Evolutionary conservation across 2,329 filamentous ascomycete genomes (phyloP).

Genomic region (Penicillium capsulatum): DNA sequence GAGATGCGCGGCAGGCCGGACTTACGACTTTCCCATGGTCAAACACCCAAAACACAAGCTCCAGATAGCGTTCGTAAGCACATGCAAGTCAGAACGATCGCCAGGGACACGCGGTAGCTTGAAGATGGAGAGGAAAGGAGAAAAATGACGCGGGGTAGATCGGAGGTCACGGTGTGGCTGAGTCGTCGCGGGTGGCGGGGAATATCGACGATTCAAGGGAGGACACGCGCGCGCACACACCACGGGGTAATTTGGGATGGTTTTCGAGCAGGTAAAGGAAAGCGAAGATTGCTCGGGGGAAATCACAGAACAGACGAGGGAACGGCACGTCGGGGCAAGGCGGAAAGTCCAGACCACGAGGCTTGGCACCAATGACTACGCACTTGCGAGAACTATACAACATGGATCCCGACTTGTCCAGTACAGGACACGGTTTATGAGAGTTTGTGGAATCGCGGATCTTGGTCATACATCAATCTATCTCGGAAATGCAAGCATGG

Average conservation of each 20-base stretch:
- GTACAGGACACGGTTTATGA: too few species aligned
- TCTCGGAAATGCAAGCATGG: neutral
- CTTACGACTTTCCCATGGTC: slow-evolving; percentile 40
- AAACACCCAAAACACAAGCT: slow-evolving; percentile 11
- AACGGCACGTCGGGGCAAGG: too few species aligned
- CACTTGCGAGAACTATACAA: too few species aligned
- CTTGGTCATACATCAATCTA: neutral
- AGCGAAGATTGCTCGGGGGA: too few species aligned
- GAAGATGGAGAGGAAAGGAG: slow-evolving; percentile 6
- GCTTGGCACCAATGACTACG: too few species aligned
- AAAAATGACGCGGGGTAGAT: slow-evolving; percentile 22
- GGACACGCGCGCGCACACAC: slow-evolving; percentile 1
- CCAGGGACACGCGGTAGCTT: slow-evolving; percentile 4
- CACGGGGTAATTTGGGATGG: neutral
- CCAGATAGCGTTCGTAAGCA: slow-evolving; percentile 1
- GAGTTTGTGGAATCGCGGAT: neutral
- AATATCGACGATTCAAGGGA: slow-evolving; percentile 3
- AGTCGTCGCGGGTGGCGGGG: slow-evolving; percentile 8
- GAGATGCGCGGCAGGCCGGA: slow-evolving; percentile 10
- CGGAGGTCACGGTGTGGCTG: slow-evolving; percentile 21
- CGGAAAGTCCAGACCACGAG: too few species aligned
- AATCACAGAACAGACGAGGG: too few species aligned
- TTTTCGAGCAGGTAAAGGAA: too few species aligned
- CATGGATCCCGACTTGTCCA: too few species aligned
- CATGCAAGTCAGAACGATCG: slow-evolving; percentile 9